These are phyloP conservation scores for Aspergillus bertholletiae DNA, from an alignment of 495 filamentous ascomycete species.

Conservation along the genomic window DNA sequence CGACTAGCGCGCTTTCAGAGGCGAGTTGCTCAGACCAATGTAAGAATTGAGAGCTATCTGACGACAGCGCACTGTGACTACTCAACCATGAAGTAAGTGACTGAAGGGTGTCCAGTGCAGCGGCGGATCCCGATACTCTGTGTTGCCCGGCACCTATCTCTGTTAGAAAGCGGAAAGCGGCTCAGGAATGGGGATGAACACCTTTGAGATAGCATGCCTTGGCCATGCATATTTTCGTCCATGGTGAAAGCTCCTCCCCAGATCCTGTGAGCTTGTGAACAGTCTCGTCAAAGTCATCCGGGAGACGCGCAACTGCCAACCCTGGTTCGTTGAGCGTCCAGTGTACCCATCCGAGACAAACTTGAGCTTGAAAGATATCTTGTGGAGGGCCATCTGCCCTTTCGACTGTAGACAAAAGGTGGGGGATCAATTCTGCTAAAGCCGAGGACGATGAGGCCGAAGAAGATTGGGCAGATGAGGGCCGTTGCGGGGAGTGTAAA, in stretches of 20 bases:
- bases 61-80: constrained; percentile 25
- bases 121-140: constrained; percentile 45
- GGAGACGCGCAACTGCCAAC: constrained; percentile 57
- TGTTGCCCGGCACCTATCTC: constrained; percentile 56
- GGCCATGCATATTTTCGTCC: constrained; percentile 76
- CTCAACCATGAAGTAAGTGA: constrained; percentile 59
- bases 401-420: constrained; percentile 63
- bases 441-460: constrained; percentile 40
- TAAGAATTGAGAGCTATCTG: constrained; percentile 50
- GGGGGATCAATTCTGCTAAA: constrained; percentile 59
- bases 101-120: constrained; percentile 61
- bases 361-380: constrained; percentile 74
- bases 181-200: constrained; percentile 7
- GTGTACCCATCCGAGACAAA: constrained; percentile 81
- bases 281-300: constrained; percentile 54
- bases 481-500: constrained; percentile 40
- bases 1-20: constrained; percentile 64
- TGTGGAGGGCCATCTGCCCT: constrained; percentile 52
- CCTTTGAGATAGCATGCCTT: constrained; percentile 77
- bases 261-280: constrained; percentile 45
- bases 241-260: constrained; percentile 52
- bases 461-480: constrained; percentile 26
- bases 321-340: constrained; percentile 67
- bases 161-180: constrained; percentile 2
- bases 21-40: constrained; percentile 78